phyloP scores from a whole-genome alignment of 2,329 filamentous ascomycete genomes.

The Tolypocladium inflatum region DNA sequence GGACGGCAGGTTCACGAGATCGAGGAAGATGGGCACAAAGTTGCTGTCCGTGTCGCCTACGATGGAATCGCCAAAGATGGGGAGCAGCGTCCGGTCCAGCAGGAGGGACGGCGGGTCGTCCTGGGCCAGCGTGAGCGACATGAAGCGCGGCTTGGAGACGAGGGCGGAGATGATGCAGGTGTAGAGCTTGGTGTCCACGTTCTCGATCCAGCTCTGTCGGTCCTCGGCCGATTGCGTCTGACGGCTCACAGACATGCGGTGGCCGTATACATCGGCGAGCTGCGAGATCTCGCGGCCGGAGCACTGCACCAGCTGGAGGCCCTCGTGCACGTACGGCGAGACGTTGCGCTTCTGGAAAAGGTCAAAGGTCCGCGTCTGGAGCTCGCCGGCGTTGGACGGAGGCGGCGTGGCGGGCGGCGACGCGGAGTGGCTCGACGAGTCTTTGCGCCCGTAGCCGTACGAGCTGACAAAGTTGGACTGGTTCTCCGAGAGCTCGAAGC shows the following conservation, averaged over 20 bases:
- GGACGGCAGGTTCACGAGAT: slow-evolving; percentile 69
- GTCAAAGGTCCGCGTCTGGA: slow-evolving; percentile 74
- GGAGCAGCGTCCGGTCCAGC: slow-evolving; percentile 58
- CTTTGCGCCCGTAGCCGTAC: slow-evolving; percentile 25
- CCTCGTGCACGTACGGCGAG: slow-evolving; percentile 57
- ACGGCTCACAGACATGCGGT: slow-evolving; percentile 25
- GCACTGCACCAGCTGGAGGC: slow-evolving; percentile 70
- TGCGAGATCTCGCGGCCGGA: slow-evolving; percentile 51
- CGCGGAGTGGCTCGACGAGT: slow-evolving; percentile 22
- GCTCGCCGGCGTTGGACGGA: slow-evolving; percentile 66
- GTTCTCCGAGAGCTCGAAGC: slow-evolving; percentile 74
- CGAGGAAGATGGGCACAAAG: slow-evolving; percentile 79
- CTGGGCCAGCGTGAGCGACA: slow-evolving; percentile 64
- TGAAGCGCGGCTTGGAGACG: slow-evolving; percentile 54
- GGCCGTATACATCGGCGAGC: slow-evolving; percentile 26
- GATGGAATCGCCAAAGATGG: slow-evolving; percentile 61
- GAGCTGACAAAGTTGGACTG: slow-evolving; percentile 57
- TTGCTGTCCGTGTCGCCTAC: slow-evolving; percentile 65
- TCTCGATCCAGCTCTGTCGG: slow-evolving; percentile 43
- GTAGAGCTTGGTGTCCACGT: slow-evolving; percentile 54
- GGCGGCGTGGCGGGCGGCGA: slow-evolving; percentile 60
- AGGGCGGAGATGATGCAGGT: slow-evolving; percentile 53
- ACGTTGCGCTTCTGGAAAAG: slow-evolving; percentile 74
- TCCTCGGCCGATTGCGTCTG: slow-evolving; percentile 20
- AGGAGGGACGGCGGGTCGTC: slow-evolving; percentile 67